phyloP scores from a whole-genome alignment of 2,329 filamentous ascomycete species.

The Dendrostoma leiphaemia region DNA sequence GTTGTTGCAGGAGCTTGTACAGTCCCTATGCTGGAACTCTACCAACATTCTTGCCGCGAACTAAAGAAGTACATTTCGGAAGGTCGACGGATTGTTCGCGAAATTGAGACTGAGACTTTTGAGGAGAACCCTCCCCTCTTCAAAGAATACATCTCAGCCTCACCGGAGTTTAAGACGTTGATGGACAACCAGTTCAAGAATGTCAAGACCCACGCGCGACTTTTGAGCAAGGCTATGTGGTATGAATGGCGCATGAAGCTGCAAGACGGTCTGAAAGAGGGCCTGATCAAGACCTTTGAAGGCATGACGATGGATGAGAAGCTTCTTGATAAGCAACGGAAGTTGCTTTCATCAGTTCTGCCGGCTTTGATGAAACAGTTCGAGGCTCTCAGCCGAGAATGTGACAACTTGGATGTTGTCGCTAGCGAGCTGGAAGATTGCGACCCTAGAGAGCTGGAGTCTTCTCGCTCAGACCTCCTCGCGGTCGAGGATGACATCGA shows the following conservation, averaged over 20 bases:
- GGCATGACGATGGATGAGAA: conserved; percentile 75
- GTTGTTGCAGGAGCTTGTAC: conserved; percentile 89
- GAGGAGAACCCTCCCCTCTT: conserved; percentile 91
- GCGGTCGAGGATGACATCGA: conserved; percentile 66
- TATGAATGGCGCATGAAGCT: conserved; percentile 96
- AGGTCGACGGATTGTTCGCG: conserved; percentile 82
- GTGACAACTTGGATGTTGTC: conserved; percentile 66
- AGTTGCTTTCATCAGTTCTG: conserved; percentile 64
- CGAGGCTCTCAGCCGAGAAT: conserved; percentile 60
- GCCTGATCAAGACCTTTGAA: conserved; percentile 70
- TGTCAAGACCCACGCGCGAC: conserved; percentile 86
- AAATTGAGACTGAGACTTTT: conserved; percentile 85
- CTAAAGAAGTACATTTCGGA: conserved; percentile 96
- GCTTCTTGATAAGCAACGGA: conserved; percentile 64
- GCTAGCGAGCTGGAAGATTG: conserved; percentile 74
- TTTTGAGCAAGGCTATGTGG: conserved; percentile 95
- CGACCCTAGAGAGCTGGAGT: conserved; percentile 75
- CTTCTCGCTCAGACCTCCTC: conserved; percentile 67
- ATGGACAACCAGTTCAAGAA: conserved; percentile 99
- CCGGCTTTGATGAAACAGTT: conserved; percentile 63
- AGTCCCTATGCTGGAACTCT: conserved; percentile 88
- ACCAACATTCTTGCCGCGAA: conserved; percentile 93
- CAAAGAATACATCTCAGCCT: conserved; percentile 83
- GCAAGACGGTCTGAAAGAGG: conserved; percentile 75
- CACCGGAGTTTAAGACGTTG: conserved; percentile 75